phyloP scores from a whole-genome alignment of 768 basidiomycete genomes.

The Agaricus blazei region DNA sequence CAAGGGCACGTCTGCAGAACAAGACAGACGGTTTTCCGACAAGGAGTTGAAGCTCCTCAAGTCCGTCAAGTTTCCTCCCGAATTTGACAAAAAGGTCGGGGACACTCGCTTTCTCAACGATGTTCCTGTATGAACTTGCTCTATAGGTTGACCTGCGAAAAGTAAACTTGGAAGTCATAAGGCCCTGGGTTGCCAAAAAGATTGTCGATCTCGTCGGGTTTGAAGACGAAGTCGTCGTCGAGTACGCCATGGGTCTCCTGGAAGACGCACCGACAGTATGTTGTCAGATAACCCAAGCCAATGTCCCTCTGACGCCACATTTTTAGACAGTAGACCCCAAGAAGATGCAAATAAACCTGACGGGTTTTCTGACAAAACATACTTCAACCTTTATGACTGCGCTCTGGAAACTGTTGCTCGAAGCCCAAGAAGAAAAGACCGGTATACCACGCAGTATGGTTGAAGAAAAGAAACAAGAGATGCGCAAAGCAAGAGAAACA shows the following conservation, averaged over 20 bases:
- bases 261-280: conserved; percentile 86
- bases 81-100: conserved; percentile 81
- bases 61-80: conserved; percentile 83
- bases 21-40: conserved; percentile 91
- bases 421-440: conserved; percentile 84
- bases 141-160: conserved; percentile 88
- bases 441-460: conserved; percentile 89
- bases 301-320: not conserved
- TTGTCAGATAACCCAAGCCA: not conserved
- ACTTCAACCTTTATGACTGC: conserved; percentile 84
- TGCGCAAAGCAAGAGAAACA: conserved; percentile 62
- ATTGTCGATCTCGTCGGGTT: conserved; percentile 87
- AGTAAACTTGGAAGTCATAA: conserved; percentile 87
- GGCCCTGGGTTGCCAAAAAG: conserved; percentile 94
- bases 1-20: conserved; percentile 88
- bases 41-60: conserved; percentile 90
- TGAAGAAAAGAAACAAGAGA: conserved; percentile 89
- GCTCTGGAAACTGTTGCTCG: conserved; percentile 89
- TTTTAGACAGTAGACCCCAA: conserved; percentile 81
- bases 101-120: not conserved
- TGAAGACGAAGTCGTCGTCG: conserved; percentile 95
- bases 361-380: conserved; percentile 86
- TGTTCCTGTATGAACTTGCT: not conserved
- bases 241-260: conserved; percentile 92
- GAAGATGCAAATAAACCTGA: conserved; percentile 93